These are phyloP conservation scores for Physcomitrellopsis africana DNA, from an alignment of 225 moss, liverwort and hornwort genomes.

Conservation along the genomic window DNA sequence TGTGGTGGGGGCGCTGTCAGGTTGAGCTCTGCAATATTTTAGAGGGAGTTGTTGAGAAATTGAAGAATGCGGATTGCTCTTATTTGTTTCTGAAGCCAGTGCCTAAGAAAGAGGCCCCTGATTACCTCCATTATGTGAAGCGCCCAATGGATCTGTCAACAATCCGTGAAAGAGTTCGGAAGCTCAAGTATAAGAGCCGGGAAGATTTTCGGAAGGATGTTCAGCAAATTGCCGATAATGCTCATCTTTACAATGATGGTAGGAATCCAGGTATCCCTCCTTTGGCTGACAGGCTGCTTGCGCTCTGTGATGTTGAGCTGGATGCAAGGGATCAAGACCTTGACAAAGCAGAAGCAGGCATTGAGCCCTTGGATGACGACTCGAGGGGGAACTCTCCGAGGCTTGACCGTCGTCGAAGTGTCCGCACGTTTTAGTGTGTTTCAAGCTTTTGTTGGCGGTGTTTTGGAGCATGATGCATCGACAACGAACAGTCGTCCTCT, in stretches of 20 bases:
- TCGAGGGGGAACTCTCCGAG: conserved; percentile 45
- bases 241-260: conserved; percentile 84
- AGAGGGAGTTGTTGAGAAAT: conserved; percentile 66
- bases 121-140: conserved; percentile 79
- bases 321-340: conserved; percentile 59
- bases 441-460: conserved; percentile 15
- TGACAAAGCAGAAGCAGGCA: conserved; percentile 80
- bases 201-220: conserved; percentile 87
- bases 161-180: conserved; percentile 85
- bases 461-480: conserved; percentile 19
- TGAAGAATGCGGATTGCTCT: conserved; percentile 74
- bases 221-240: conserved; percentile 86
- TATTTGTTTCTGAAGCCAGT: conserved; percentile 94
- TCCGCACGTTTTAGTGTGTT: conserved; percentile 36
- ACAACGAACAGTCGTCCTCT: conserved; percentile 19
- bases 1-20: conserved; percentile 45
- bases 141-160: conserved; percentile 86
- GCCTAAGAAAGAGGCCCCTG: conserved; percentile 97
- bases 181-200: conserved; percentile 77
- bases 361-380: conserved; percentile 71
- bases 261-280: conserved; percentile 94
- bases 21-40: conserved; percentile 92
- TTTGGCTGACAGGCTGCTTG: conserved; percentile 84
- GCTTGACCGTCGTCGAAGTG: conserved; percentile 51
- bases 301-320: conserved; percentile 77